A percentile compares a stretch with the other conserved stretches of the same genome.
Evolutionary conservation across 2,329 filamentous ascomycete species (phyloP).

Genomic region (Aspergillus pseudoterreus): DNA sequence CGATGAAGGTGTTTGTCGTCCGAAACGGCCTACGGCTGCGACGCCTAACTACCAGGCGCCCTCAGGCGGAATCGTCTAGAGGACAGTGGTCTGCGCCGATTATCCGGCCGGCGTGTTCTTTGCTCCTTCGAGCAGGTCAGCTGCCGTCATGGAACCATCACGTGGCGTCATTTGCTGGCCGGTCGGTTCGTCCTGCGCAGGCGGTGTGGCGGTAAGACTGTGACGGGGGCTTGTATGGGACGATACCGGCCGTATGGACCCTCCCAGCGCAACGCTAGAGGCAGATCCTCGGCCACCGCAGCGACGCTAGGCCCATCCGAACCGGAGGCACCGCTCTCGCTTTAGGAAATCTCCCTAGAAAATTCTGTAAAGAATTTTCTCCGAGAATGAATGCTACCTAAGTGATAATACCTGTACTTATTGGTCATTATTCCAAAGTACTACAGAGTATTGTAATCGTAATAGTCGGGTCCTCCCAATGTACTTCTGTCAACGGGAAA

Average conservation of each 20-base stretch:
- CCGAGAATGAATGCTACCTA: neutral
- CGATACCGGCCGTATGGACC: slow-evolving; percentile 11
- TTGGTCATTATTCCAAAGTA: too few species aligned
- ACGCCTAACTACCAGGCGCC: too few species aligned
- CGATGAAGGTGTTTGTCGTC: too few species aligned
- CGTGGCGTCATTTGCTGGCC: slow-evolving; percentile 23
- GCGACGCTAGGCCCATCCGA: slow-evolving; percentile 10
- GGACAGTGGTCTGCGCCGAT: neutral
- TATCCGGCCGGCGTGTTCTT: slow-evolving; percentile 5
- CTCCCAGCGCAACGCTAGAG: slow-evolving; percentile 15
- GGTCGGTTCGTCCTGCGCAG: slow-evolving; percentile 8
- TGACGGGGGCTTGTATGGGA: slow-evolving; percentile 15
- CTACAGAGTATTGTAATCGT: too few species aligned
- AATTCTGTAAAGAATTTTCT: slow-evolving; percentile 8
- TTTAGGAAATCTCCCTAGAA: slow-evolving; percentile 5
- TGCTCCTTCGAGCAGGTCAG: slow-evolving; percentile 15
- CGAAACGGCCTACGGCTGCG: too few species aligned
- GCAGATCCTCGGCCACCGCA: slow-evolving; percentile 21
- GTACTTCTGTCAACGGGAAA: too few species aligned
- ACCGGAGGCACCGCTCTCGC: slow-evolving; percentile 4
- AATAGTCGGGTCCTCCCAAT: too few species aligned
- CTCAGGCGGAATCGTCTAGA: too few species aligned
- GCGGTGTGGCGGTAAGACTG: slow-evolving; percentile 13
- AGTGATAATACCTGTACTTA: too few species aligned
- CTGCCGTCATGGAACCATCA: slow-evolving; percentile 26